Evolutionary conservation across 805 yeast genomes (phyloP).

Genomic region (Groenewaldozyma tartarivorans): DNA sequence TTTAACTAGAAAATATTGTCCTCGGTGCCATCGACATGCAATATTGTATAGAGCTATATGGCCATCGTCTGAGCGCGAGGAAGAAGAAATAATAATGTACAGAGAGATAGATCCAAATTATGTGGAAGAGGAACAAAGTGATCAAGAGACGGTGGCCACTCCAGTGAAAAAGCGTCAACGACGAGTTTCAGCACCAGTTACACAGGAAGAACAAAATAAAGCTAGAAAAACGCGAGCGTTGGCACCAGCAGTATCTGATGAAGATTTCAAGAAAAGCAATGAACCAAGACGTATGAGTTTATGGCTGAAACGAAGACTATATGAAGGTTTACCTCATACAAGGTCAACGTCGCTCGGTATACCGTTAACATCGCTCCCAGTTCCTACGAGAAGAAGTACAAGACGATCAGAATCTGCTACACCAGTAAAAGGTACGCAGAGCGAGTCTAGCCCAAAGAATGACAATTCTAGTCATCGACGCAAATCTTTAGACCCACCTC

Average conservation of each 20-base stretch:
- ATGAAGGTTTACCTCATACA: constrained; percentile 4
- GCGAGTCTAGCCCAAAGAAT: too few species aligned
- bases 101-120: not conserved
- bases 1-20: constrained; percentile 17
- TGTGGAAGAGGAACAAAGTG: constrained; percentile 5
- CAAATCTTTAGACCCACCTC: too few species aligned
- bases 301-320: constrained; percentile 10
- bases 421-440: too few species aligned
- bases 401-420: not conserved
- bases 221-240: constrained; percentile 2
- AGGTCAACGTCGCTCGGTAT: not conserved
- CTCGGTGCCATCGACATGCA: constrained; percentile 26
- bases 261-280: not conserved
- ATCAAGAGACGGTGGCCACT: constrained; percentile 5
- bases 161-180: constrained; percentile 4
- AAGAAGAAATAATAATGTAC: constrained; percentile 3
- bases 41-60: constrained; percentile 20
- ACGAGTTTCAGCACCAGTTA: too few species aligned
- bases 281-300: constrained; percentile 10
- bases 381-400: not conserved
- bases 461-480: too few species aligned
- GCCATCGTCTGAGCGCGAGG: constrained; percentile 18
- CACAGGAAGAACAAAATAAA: too few species aligned
- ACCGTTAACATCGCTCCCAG: too few species aligned
- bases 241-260: constrained; percentile 10